These are phyloP conservation scores for Kwoniella sp. DNA, from an alignment of 768 basidiomycete species.

Conservation along the genomic window DNA sequence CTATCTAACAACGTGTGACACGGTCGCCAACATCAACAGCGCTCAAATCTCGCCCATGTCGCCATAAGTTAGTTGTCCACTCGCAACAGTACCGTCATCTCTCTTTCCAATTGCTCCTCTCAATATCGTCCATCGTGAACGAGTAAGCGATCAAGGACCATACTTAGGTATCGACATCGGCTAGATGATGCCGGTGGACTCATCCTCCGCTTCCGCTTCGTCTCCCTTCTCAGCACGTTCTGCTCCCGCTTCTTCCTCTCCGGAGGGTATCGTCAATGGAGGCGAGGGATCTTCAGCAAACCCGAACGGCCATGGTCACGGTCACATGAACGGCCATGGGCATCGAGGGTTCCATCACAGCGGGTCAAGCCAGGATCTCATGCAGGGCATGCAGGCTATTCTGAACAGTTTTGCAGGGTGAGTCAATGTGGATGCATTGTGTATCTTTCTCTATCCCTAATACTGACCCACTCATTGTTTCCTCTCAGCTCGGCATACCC, in stretches of 20 bases:
- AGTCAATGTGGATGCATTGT: too few species aligned
- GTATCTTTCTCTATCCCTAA: too few species aligned
- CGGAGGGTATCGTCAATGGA: constrained; percentile 21
- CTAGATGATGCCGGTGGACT: constrained; percentile 31
- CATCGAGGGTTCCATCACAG: constrained; percentile 8
- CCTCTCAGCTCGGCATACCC: constrained; percentile 10
- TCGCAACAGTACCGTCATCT: too few species aligned
- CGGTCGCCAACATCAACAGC: not conserved
- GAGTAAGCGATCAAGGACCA: too few species aligned
- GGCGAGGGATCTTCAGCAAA: constrained; percentile 7
- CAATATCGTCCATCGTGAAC: too few species aligned
- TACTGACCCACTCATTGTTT: too few species aligned
- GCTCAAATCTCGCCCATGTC: not conserved
- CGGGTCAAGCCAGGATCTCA: constrained; percentile 18
- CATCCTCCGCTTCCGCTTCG: constrained; percentile 34
- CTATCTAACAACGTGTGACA: too few species aligned
- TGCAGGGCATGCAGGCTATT: constrained; percentile 29
- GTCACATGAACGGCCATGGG: constrained; percentile 5
- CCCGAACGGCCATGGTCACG: constrained; percentile 11
- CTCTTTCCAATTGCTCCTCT: too few species aligned
- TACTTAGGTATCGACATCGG: not conserved
- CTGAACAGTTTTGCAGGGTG: constrained; percentile 25
- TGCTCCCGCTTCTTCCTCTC: constrained; percentile 34
- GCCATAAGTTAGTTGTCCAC: too few species aligned
- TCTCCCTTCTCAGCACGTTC: constrained; percentile 36